Percentiles rank a stretch among this genome's conserved stretches.
Evolutionary conservation across 2,329 filamentous ascomycete species (phyloP).

Genomic region (Alternaria postmessia): DNA sequence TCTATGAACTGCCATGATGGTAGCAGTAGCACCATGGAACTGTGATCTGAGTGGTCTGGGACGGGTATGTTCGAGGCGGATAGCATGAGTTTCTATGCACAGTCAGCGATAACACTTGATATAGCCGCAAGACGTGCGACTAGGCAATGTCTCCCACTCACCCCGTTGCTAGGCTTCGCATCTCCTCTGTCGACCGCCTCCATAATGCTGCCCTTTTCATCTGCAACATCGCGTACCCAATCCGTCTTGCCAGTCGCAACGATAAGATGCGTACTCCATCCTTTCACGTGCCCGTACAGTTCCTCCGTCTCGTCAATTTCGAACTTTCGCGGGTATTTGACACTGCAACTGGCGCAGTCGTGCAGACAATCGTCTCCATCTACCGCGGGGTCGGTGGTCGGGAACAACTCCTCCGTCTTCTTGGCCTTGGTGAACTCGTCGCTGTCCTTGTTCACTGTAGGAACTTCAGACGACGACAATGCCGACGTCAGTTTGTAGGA

Average conservation of each 20-base stretch:
- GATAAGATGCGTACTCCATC: conserved; percentile 87
- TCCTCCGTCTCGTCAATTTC: conserved; percentile 77
- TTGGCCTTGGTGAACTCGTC: conserved; percentile 59
- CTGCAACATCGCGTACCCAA: conserved; percentile 85
- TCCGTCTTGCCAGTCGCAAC: conserved; percentile 96
- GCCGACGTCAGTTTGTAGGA: conserved; percentile 49
- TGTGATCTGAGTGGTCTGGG: conserved; percentile 68
- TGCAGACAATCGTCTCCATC: conserved; percentile 90
- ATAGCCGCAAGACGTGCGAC: not conserved
- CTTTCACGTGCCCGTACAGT: conserved; percentile 85
- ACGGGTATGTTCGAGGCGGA: conserved; percentile 91
- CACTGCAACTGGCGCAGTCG: conserved; percentile 83
- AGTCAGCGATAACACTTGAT: not conserved
- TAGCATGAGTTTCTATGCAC: conserved; percentile 77
- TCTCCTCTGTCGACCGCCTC: conserved; percentile 61
- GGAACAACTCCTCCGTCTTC: conserved; percentile 69
- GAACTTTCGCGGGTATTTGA: conserved; percentile 79
- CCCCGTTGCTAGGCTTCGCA: conserved; percentile 71
- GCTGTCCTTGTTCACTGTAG: conserved; percentile 36
- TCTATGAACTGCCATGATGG: conserved; percentile 85
- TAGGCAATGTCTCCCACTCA: conserved; percentile 53
- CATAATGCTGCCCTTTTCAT: conserved; percentile 76
- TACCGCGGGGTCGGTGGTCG: conserved; percentile 73
- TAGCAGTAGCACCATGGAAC: conserved; percentile 81
- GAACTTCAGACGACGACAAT: conserved; percentile 40